A percentile compares a stretch with the other conserved stretches of the same genome.
phyloP scores from a whole-genome alignment of 1,284 basidiomycete genomes.

The Naganishia sp. region DNA sequence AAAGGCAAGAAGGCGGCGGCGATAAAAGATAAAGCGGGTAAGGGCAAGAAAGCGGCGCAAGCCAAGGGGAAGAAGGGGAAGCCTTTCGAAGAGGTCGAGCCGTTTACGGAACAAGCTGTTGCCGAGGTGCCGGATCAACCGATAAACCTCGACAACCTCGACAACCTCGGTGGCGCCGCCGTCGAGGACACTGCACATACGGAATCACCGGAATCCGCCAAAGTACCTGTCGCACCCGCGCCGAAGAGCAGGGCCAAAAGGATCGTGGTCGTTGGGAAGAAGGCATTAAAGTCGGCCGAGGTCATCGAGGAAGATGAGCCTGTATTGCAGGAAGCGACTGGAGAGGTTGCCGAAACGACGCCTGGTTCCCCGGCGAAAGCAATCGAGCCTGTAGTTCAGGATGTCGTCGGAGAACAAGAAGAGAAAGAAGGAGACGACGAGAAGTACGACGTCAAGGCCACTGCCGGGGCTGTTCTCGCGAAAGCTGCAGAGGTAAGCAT shows the following conservation, averaged over 20 bases:
- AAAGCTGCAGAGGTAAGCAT: neutral
- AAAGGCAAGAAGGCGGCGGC: constrained; percentile 29
- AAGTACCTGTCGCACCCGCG: neutral
- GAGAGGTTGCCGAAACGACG: neutral
- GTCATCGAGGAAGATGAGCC: constrained; percentile 9
- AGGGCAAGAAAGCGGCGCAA: constrained; percentile 13
- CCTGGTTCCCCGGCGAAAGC: neutral
- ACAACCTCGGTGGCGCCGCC: neutral
- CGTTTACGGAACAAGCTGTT: neutral
- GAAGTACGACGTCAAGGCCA: neutral
- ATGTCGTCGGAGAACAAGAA: neutral
- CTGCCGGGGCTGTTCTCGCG: neutral
- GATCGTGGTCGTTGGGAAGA: neutral
- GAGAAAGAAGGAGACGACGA: neutral
- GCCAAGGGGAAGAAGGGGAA: constrained; percentile 24
- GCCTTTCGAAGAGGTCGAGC: neutral
- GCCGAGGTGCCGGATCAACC: neutral
- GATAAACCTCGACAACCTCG: neutral
- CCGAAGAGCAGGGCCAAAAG: neutral
- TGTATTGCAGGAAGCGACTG: neutral
- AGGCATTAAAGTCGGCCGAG: constrained; percentile 4
- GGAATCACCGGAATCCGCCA: neutral
- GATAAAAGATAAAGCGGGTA: constrained; percentile 19
- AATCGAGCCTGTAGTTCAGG: neutral
- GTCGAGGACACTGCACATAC: neutral